Percentiles rank a stretch among this genome's conserved stretches.
Conservation (phyloP, 2,329 filamentous ascomycete genomes). For the Exophiala sideris region DNA sequence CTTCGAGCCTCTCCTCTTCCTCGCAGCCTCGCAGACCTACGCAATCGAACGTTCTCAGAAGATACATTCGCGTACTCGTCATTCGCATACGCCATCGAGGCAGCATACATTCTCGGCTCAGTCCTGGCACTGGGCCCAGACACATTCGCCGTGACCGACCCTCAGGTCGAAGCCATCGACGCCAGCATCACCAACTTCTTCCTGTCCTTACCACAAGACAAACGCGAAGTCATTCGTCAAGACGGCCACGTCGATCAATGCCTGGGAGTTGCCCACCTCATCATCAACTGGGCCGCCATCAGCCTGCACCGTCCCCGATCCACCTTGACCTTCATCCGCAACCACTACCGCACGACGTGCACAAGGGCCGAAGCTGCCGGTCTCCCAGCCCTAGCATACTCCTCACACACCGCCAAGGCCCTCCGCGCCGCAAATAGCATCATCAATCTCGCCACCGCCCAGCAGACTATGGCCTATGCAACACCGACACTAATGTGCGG, state of each 20-base stretch:
- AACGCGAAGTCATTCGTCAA: constrained; percentile 65
- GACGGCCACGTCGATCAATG: constrained; percentile 72
- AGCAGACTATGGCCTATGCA: constrained; percentile 62
- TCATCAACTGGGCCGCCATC: constrained; percentile 54
- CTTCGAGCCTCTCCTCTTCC: constrained; percentile 56
- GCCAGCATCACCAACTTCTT: constrained; percentile 68
- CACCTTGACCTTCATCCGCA: constrained; percentile 59
- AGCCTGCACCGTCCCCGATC: constrained; percentile 77
- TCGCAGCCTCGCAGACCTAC: constrained; percentile 53
- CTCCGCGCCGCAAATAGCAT: constrained; percentile 76
- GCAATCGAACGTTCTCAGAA: constrained; percentile 70
- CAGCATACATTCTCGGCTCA: constrained; percentile 71
- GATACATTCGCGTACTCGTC: constrained; percentile 74
- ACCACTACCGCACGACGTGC: constrained; percentile 64
- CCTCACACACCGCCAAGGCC: constrained; percentile 58
- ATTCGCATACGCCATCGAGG: constrained; percentile 79
- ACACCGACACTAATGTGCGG: constrained; percentile 83
- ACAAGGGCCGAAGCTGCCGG: constrained; percentile 46
- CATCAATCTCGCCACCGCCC: constrained; percentile 65
- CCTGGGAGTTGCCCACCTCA: constrained; percentile 40
- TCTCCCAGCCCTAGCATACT: constrained; percentile 27
- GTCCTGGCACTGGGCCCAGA: constrained; percentile 55
- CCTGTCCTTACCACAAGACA: constrained; percentile 70
- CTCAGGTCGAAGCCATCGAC: constrained; percentile 57
- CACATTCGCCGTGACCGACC: constrained; percentile 34